Evolutionary conservation across 1,284 basidiomycete genomes (phyloP).

Genomic region (Tranzscheliella williamsii): DNA sequence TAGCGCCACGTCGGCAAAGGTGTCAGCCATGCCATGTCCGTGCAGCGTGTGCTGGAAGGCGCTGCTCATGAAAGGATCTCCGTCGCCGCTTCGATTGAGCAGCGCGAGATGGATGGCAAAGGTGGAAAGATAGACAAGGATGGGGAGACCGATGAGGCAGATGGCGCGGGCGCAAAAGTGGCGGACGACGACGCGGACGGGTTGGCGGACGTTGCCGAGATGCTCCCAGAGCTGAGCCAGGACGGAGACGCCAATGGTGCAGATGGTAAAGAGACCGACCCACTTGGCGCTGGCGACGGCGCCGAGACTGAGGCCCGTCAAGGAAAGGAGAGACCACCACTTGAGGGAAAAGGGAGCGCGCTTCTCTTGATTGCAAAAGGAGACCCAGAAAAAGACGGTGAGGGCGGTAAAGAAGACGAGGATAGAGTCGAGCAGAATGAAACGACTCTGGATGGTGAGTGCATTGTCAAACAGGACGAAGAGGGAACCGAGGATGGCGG

Average conservation of each 20-base stretch:
- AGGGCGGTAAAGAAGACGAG: constrained; percentile 96
- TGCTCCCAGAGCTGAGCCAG: constrained; percentile 86
- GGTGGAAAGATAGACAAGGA: constrained; percentile 89
- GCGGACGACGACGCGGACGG: constrained; percentile 73
- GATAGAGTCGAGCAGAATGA: constrained; percentile 95
- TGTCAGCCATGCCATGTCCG: constrained; percentile 89
- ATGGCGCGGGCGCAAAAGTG: constrained; percentile 88
- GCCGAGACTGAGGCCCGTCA: constrained; percentile 85
- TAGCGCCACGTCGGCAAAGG: constrained; percentile 80
- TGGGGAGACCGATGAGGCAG: constrained; percentile 82
- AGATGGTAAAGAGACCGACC: constrained; percentile 99
- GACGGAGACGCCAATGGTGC: constrained; percentile 84
- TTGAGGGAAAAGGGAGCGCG: constrained; percentile 71
- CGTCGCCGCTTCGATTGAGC: constrained; percentile 85
- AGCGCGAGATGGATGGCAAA: constrained; percentile 93
- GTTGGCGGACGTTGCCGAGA: constrained; percentile 81
- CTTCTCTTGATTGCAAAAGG: constrained; percentile 88
- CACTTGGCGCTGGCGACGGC: constrained; percentile 94
- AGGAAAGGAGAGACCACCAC: constrained; percentile 93
- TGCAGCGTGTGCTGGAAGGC: constrained; percentile 95
- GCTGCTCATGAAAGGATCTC: constrained; percentile 98
- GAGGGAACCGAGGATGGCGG: constrained; percentile 83
- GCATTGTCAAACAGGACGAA: constrained; percentile 97
- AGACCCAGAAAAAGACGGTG: constrained; percentile 81
- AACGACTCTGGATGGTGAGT: constrained; percentile 88